Conservation (phyloP, 2,329 filamentous ascomycete species). For the Neonectria punicea region DNA sequence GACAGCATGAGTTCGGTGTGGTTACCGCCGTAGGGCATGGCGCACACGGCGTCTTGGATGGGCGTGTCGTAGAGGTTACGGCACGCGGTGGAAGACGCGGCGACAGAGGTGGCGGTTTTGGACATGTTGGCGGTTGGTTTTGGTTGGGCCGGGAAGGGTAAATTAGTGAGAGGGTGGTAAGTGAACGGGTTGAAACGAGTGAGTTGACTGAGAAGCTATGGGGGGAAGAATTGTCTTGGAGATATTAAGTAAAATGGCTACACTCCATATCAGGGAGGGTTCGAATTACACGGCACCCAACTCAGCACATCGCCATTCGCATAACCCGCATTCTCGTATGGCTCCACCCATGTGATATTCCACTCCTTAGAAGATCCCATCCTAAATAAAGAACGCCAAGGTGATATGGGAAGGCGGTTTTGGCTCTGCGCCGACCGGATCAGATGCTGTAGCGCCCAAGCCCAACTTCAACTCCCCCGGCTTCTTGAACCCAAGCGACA, state of each 20-base stretch:
- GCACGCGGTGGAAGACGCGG: slow-evolving; percentile 4
- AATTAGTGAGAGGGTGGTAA: not conserved
- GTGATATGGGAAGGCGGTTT: too few species aligned
- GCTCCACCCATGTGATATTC: not conserved
- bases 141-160: not conserved
- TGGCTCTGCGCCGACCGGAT: too few species aligned
- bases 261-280: not conserved
- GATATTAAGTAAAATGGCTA: not conserved
- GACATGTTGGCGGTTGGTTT: slow-evolving; percentile 8
- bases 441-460: too few species aligned
- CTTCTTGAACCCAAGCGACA: too few species aligned
- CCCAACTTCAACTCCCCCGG: not conserved
- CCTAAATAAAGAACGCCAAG: slow-evolving; percentile 1
- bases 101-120: not conserved
- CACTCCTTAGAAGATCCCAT: not conserved
- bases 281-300: not conserved
- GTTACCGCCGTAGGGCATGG: slow-evolving; percentile 51
- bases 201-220: not conserved
- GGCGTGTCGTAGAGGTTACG: slow-evolving; percentile 53
- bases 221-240: not conserved
- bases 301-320: not conserved
- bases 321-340: not conserved
- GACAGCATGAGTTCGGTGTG: slow-evolving; percentile 53
- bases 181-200: not conserved
- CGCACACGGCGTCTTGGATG: slow-evolving; percentile 55